A percentile compares a stretch with the other conserved stretches of the same genome.
phyloP scores from a whole-genome alignment of 2,329 filamentous ascomycete genomes.

The Neoscytalidium dimidiatum region DNA sequence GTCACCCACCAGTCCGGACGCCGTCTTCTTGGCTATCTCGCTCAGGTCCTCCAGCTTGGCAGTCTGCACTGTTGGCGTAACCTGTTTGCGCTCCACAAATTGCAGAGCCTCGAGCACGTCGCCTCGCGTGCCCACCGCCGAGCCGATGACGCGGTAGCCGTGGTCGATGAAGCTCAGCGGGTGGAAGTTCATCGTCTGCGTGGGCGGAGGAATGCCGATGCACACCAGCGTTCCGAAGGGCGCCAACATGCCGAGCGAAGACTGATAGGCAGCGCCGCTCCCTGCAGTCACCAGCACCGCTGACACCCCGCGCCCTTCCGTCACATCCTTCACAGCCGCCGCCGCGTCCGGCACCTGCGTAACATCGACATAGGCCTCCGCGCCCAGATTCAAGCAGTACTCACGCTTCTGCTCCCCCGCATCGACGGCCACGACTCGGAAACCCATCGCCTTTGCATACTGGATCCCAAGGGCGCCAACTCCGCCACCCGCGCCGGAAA shows the following conservation, averaged over 20 bases:
- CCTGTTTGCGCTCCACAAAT: constrained; percentile 14
- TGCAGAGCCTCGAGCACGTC: constrained; percentile 45
- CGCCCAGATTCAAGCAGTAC: constrained; percentile 53
- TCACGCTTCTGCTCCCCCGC: constrained; percentile 44
- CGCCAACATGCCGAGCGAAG: constrained; percentile 30
- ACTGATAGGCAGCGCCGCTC: constrained; percentile 35
- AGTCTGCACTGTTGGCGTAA: constrained; percentile 5
- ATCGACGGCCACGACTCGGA: constrained; percentile 59
- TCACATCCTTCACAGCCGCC: constrained; percentile 36
- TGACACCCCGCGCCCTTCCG: constrained; percentile 25
- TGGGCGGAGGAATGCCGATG: constrained; percentile 30
- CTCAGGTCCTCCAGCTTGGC: constrained; percentile 10
- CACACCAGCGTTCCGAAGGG: constrained; percentile 33
- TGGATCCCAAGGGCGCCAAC: constrained; percentile 61
- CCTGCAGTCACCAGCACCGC: constrained; percentile 17
- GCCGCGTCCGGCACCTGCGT: constrained; percentile 33
- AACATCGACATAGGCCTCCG: constrained; percentile 57
- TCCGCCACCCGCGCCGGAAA: constrained; percentile 56
- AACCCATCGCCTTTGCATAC: constrained; percentile 46
- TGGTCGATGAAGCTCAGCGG: constrained; percentile 14
- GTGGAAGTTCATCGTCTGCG: constrained; percentile 14
- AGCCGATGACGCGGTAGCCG: constrained; percentile 42
- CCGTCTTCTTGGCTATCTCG: constrained; percentile 9
- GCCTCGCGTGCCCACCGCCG: constrained; percentile 45
- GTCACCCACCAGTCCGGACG: constrained; percentile 12